Base-by-base conservation (phyloP, 805 yeast genomes). In the Ogataea naganishii region DNA sequence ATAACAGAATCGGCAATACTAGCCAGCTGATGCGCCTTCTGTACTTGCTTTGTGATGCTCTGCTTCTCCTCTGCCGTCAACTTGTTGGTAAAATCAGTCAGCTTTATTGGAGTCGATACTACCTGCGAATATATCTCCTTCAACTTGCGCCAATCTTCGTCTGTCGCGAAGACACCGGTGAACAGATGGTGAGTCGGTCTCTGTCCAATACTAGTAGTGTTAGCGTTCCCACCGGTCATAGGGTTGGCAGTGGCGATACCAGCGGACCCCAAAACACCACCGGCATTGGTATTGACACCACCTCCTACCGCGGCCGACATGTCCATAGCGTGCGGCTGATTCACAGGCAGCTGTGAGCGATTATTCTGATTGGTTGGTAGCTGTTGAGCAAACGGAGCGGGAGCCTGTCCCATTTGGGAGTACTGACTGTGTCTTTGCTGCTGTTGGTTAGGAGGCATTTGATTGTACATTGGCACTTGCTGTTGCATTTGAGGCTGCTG, bases 101-200 rank as follows among this genome's bases (percentile, higher is more conserved):
- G 52, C 24, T 74, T 70, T 22, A 82, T 69, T 8, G 83, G 80
- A 28, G 76, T 72, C 16, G 70, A 62, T 0, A 80, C 63, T 2
- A 80, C 86, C 36, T 81, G 94, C 20, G 73, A 79, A 34, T 76
- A 66, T 24, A 86, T 67, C 33, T 66, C 67, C 35, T 75, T 69
- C 37, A 85, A 64, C 34, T 64, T 70, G 37, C 64, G 55, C 62
- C 72, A 73, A 62, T 71, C 82, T 38, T 72, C 84, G 23, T 69
- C 81, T 14, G 79, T 60, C 48, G 74, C 49, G 21, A 38, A 44
- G 36, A 57, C 40, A 14, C 61, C 60, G 6, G 53, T 43, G 26
- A 51, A 44, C 22, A 53, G 37, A 14, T 23, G 25, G 24, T 22
- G 14, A 9, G 20, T 6, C 4, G 22, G 18, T 13, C 11, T 17